Evolutionary conservation across 257 asterid genomes (phyloP).

Genomic region (Linaria vulgaris): DNA sequence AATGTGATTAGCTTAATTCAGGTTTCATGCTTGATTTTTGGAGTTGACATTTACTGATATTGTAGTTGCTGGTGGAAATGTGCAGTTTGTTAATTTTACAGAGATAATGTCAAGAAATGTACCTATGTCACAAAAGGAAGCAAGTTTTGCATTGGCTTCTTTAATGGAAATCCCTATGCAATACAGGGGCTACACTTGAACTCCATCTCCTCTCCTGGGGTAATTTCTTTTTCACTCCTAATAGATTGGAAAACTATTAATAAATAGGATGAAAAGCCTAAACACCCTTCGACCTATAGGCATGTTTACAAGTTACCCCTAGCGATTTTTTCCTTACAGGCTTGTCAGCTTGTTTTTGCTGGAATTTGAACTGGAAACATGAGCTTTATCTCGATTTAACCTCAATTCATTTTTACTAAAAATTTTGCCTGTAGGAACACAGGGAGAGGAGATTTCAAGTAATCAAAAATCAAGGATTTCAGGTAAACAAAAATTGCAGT

Average conservation of each 20-base stretch:
- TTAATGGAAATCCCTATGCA: constrained; percentile 91
- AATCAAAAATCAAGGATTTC: too few species aligned
- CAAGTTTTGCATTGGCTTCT: constrained; percentile 75
- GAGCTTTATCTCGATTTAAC: too few species aligned
- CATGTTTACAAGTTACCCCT: too few species aligned
- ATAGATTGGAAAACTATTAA: background rate
- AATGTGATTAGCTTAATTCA: background rate
- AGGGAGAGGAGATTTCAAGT: constrained; percentile 33
- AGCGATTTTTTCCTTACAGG: too few species aligned
- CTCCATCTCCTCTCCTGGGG: constrained; percentile 77
- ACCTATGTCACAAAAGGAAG: constrained; percentile 63
- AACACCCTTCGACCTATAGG: too few species aligned
- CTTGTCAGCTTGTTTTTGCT: too few species aligned
- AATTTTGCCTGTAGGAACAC: constrained; percentile 26
- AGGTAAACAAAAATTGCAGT: too few species aligned
- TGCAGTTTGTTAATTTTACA: constrained; percentile 91
- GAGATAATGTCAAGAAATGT: constrained; percentile 79
- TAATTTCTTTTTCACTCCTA: constrained; percentile 11
- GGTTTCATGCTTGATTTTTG: background rate
- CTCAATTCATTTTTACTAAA: too few species aligned
- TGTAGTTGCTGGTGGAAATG: constrained; percentile 16
- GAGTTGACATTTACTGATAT: constrained; percentile 1
- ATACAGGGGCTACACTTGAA: constrained; percentile 78
- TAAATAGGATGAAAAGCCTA: too few species aligned
- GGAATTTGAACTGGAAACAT: too few species aligned